phyloP scores from a whole-genome alignment of 2,329 filamentous ascomycete species.

The Penicillium sp. region DNA sequence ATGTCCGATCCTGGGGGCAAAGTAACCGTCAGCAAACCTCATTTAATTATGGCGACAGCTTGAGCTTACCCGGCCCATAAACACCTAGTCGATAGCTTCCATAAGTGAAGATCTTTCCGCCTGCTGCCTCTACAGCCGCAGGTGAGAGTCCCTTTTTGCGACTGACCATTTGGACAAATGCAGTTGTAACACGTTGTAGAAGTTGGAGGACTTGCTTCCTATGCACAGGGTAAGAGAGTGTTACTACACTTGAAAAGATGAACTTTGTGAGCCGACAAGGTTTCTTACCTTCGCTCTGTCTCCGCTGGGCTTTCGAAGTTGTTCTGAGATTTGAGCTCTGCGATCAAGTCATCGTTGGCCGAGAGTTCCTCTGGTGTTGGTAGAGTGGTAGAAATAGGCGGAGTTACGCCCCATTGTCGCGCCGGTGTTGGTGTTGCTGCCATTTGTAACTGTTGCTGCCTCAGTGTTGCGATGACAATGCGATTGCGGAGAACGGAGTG shows the following conservation, averaged over 20 bases:
- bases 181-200: conserved; percentile 78
- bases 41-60: neutral
- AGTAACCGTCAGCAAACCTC: conserved; percentile 4
- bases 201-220: conserved; percentile 75
- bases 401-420: conserved; percentile 74
- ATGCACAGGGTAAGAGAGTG: conserved; percentile 4
- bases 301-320: conserved; percentile 87
- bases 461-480: conserved; percentile 18
- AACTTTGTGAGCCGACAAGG: neutral
- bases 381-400: conserved; percentile 76
- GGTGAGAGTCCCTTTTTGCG: conserved; percentile 74
- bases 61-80: conserved; percentile 71
- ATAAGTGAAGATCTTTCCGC: conserved; percentile 93
- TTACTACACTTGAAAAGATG: conserved; percentile 13
- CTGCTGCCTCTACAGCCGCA: conserved; percentile 78
- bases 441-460: conserved; percentile 33
- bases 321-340: conserved; percentile 85
- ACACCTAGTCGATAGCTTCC: conserved; percentile 95
- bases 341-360: conserved; percentile 77
- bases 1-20: conserved; percentile 81
- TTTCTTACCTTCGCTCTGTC: conserved; percentile 74
- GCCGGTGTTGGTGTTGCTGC: conserved; percentile 39
- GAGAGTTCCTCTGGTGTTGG: conserved; percentile 79
- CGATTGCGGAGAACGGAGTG: conserved; percentile 19
- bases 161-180: conserved; percentile 85